Evolutionary conservation across 441 rosid genomes (phyloP).

Genomic region (Codiaeum variegatum): DNA sequence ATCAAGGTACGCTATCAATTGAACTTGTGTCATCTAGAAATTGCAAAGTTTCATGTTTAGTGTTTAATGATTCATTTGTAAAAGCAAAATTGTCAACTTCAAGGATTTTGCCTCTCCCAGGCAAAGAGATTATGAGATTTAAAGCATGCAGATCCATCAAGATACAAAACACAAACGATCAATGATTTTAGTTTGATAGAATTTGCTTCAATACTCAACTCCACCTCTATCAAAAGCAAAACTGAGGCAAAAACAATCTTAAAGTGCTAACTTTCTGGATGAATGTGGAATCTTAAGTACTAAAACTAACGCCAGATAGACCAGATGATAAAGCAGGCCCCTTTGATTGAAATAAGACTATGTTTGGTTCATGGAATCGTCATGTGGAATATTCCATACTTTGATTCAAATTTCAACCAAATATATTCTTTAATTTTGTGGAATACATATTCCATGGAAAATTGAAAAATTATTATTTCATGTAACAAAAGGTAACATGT

Average conservation of each 20-base stretch:
- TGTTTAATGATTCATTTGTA: not conserved
- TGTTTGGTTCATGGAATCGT: too few species aligned
- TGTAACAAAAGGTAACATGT: too few species aligned
- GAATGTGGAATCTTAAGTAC: not conserved
- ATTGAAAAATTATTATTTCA: too few species aligned
- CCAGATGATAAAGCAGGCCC: too few species aligned
- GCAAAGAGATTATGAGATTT: not conserved
- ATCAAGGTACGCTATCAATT: slow-evolving; percentile 32
- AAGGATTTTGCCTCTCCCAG: not conserved
- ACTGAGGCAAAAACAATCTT: not conserved
- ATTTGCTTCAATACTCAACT: not conserved
- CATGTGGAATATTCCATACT: too few species aligned
- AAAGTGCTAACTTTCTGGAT: not conserved
- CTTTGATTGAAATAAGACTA: too few species aligned
- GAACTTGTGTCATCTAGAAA: not conserved
- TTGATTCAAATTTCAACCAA: too few species aligned
- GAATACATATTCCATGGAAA: too few species aligned
- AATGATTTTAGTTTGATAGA: not conserved
- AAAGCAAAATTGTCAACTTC: not conserved
- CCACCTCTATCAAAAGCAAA: not conserved
- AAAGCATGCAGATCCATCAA: too few species aligned
- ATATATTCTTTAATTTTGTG: too few species aligned
- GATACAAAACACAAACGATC: not conserved
- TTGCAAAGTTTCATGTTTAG: not conserved
- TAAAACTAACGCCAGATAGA: not conserved